Evolutionary conservation across 108 stramenopile genomes (phyloP), one percentile per base, ranked within the genome.

Genomic region (Cylindrotheca closterium): DNA sequence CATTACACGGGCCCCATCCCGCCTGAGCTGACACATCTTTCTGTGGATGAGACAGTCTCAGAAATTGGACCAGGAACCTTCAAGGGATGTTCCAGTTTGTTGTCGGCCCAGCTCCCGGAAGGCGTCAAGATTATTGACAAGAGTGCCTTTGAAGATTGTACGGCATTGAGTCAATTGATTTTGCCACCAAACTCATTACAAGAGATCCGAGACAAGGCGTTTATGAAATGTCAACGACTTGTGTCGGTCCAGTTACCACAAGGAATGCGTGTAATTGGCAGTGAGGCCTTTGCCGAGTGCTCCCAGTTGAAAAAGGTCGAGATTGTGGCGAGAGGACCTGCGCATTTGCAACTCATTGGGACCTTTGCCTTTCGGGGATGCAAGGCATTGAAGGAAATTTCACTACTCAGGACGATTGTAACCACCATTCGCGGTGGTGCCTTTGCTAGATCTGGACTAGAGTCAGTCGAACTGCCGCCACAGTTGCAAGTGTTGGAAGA

Each of bases 301-400:
- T 10, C 7, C 7, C 10, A 7, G 15, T 15, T 42, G 7, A 42
- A 7, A 7, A 42, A 7, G 37, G 15, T 42, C 37, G 15, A 42
- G 10, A 42, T 42, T 10, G 37, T 42, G 10, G 37, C 10, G 10
- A 7, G 15, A 15, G 15, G 15, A 15, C 10, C 7, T 7, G 15
- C 10, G 7, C 37, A 42, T 7, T 42, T 42, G 37, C 37, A 15
- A 42, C 37, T 42, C 10, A 42, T 42, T 42, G 37, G 37, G 7
- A 42, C 37, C 37, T 42, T 42, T 42, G 37, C 37, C 37, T 42
- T 42, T 42, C 37, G 37, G 37, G 37, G 37, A 10, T 42, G 37
- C 15, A 10, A 7, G 37, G 7, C 37, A 7, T 42, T 42, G 37
- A 42, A 42, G 37, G 15, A 7, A 42, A 10, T 42, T 7, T 7